Conservation (phyloP, 495 filamentous ascomycete genomes). For the Penicillium soppii region DNA sequence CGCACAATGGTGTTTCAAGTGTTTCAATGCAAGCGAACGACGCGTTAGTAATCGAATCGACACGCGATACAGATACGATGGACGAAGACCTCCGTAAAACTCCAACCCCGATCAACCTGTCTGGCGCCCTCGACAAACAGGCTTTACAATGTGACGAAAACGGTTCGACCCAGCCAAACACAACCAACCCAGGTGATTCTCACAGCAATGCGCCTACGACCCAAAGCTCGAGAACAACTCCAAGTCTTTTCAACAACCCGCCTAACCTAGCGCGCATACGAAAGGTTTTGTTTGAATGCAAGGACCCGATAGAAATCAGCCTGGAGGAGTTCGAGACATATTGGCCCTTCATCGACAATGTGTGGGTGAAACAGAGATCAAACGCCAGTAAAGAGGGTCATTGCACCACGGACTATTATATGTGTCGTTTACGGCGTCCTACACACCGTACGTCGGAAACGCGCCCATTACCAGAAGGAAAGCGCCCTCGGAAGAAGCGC, state of each 20-base stretch:
- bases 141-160: conserved; percentile 11
- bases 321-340: conserved; percentile 52
- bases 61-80: conserved; percentile 6
- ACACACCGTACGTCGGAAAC: conserved; percentile 42
- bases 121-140: conserved; percentile 25
- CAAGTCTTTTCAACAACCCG: conserved; percentile 41
- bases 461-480: conserved; percentile 51
- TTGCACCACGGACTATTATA: conserved; percentile 52
- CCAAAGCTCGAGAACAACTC: conserved; percentile 4
- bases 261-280: conserved; percentile 48
- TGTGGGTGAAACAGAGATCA: conserved; percentile 53
- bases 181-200: neutral
- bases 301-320: conserved; percentile 52
- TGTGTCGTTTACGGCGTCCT: conserved; percentile 49
- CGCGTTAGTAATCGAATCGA: conserved; percentile 8
- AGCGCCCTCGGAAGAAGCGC: conserved; percentile 49
- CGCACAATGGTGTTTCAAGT: conserved; percentile 16
- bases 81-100: conserved; percentile 10
- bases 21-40: conserved; percentile 8
- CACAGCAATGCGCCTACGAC: neutral
- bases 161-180: neutral
- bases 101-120: conserved; percentile 21
- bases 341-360: conserved; percentile 56
- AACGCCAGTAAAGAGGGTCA: conserved; percentile 50
- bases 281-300: conserved; percentile 50